Conservation (phyloP, 768 basidiomycete genomes). For the Glaciozyma martinii region DNA sequence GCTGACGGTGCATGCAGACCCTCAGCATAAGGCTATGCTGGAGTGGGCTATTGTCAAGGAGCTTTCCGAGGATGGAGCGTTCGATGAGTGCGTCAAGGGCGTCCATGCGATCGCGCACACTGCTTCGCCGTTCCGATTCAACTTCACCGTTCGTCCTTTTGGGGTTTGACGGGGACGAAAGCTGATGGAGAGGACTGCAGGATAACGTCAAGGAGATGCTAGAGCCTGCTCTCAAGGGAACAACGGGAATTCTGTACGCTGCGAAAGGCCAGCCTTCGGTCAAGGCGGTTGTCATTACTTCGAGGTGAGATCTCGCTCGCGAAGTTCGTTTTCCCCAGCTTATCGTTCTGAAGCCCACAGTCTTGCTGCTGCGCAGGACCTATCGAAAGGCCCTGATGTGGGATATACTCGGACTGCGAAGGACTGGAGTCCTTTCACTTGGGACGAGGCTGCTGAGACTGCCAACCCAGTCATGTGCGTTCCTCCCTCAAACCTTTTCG, state of each 20-base stretch:
- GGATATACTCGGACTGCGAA: constrained; percentile 2
- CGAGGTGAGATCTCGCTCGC: neutral
- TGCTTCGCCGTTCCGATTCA: neutral
- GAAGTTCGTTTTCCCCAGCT: neutral
- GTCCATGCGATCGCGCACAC: constrained; percentile 16
- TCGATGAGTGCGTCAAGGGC: constrained; percentile 12
- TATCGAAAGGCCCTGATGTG: neutral
- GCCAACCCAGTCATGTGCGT: neutral
- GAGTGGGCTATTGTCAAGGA: constrained; percentile 14
- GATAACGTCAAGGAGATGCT: constrained; percentile 15
- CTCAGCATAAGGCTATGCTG: neutral
- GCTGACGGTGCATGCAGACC: neutral
- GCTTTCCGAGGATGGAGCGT: constrained; percentile 7
- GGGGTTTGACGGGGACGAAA: too few relatives aligned
- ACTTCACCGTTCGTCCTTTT: neutral
- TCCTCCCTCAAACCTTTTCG: too few relatives aligned
- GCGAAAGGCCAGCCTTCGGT: constrained; percentile 6
- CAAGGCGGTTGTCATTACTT: constrained; percentile 14
- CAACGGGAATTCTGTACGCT: constrained; percentile 4
- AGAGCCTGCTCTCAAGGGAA: constrained; percentile 13
- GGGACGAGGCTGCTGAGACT: constrained; percentile 4
- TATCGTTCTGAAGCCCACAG: neutral
- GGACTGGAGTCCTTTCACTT: constrained; percentile 11
- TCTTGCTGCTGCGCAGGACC: constrained; percentile 7
- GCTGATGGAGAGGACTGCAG: neutral